Evolutionary conservation across 208 protist genomes (phyloP).

Genomic region (Blastocrithidia nonstop): DNA sequence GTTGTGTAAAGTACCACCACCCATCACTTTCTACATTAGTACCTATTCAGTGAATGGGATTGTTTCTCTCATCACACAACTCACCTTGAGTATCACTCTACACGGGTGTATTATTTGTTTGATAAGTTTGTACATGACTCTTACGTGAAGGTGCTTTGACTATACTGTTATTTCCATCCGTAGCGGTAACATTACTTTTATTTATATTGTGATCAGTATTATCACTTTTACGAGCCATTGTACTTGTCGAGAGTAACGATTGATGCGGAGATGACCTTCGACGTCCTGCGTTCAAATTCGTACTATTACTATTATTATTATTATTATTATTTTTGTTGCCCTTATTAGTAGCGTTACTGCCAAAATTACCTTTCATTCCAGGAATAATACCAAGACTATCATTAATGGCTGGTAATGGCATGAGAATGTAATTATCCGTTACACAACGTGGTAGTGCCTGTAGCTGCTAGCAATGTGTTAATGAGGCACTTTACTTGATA

Average conservation of each 20-base stretch:
- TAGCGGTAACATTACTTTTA: too few relatives aligned
- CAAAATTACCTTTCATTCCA: background rate
- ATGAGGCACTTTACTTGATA: slow-evolving; percentile 11
- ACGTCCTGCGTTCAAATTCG: too few relatives aligned
- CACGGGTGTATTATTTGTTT: too few relatives aligned
- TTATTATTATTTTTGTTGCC: background rate
- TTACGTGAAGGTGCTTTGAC: too few relatives aligned
- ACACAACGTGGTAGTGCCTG: slow-evolving; percentile 15
- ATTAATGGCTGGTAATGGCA: slow-evolving; percentile 11
- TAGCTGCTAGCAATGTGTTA: slow-evolving; percentile 12
- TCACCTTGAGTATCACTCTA: too few relatives aligned
- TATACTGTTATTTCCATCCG: too few relatives aligned
- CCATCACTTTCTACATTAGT: slow-evolving; percentile 8
- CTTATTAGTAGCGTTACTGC: background rate
- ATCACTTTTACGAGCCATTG: too few relatives aligned
- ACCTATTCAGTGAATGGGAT: background rate
- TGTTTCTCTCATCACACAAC: too few relatives aligned
- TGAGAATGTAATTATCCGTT: slow-evolving; percentile 67
- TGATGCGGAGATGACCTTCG: too few relatives aligned
- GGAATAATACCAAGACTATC: background rate
- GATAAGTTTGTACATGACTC: too few relatives aligned
- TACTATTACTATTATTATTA: background rate
- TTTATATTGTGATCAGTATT: too few relatives aligned
- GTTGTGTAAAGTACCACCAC: slow-evolving; percentile 26
- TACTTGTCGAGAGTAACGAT: too few relatives aligned